Conservation (phyloP, 768 basidiomycete species). For the Amanita rubescens region DNA sequence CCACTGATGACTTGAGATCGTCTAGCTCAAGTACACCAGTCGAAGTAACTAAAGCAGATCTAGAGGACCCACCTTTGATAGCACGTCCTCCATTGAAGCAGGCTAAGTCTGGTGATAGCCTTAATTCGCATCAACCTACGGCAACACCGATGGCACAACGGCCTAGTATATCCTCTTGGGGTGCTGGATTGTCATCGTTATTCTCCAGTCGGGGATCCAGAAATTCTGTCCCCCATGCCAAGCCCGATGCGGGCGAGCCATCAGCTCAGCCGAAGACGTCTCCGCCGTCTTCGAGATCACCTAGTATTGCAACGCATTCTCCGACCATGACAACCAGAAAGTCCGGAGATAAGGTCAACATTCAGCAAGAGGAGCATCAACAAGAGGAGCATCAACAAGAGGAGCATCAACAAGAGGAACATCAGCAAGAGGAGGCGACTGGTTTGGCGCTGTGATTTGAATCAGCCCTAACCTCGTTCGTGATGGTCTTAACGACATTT, state of each 20-base stretch:
- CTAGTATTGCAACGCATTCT: background rate
- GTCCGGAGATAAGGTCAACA: background rate
- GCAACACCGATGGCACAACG: slow-evolving; percentile 6
- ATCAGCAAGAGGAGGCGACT: background rate
- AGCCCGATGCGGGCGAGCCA: background rate
- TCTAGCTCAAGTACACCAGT: slow-evolving; percentile 30
- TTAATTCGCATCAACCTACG: slow-evolving; percentile 6
- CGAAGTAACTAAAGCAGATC: slow-evolving; percentile 31
- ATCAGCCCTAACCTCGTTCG: too few species aligned
- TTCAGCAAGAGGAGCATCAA: background rate
- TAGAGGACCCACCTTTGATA: slow-evolving; percentile 17
- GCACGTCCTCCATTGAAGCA: slow-evolving; percentile 4
- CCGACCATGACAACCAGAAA: background rate
- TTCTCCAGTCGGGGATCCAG: slow-evolving; percentile 15
- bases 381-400: background rate
- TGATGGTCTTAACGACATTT: too few species aligned
- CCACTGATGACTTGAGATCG: slow-evolving; percentile 19
- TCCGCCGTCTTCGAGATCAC: background rate
- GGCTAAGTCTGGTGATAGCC: background rate
- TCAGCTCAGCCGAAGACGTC: background rate
- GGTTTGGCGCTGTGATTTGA: slow-evolving; percentile 4
- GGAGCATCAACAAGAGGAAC: background rate
- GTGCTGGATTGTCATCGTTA: slow-evolving; percentile 27
- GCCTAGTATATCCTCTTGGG: slow-evolving; percentile 22
- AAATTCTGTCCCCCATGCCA: background rate